These are phyloP conservation scores for Collybia sp. DNA, from an alignment of 768 basidiomycete species.

Conservation along the genomic window DNA sequence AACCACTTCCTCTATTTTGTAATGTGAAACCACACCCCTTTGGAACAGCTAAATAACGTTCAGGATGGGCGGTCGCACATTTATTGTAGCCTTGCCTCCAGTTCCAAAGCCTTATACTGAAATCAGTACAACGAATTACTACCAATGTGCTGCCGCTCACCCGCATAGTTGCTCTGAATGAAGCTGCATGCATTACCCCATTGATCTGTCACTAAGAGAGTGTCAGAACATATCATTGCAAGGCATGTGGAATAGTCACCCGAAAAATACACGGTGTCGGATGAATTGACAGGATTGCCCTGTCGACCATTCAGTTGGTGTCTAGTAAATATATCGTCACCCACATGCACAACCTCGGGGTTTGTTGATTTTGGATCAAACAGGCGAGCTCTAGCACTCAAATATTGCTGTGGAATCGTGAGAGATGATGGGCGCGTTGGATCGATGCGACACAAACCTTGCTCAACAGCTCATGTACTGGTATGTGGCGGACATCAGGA, in stretches of 20 bases:
- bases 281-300: constrained; percentile 80
- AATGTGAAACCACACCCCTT: constrained; percentile 95
- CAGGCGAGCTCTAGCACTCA: constrained; percentile 71
- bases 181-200: constrained; percentile 90
- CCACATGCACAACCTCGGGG: constrained; percentile 61
- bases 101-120: constrained; percentile 74
- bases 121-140: too few relatives aligned
- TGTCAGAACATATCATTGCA: background rate
- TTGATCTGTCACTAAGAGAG: constrained; percentile 65
- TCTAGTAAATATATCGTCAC: constrained; percentile 8
- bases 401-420: constrained; percentile 60
- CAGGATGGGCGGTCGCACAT: background rate
- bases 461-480: constrained; percentile 80
- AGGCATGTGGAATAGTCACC: constrained; percentile 32
- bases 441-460: constrained; percentile 43
- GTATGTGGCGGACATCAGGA: constrained; percentile 72
- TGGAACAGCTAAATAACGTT: constrained; percentile 61
- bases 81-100: constrained; percentile 42
- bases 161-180: constrained; percentile 86
- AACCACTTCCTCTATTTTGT: constrained; percentile 90
- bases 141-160: constrained; percentile 26
- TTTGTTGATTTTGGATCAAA: constrained; percentile 69
- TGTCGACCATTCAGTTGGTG: constrained; percentile 19
- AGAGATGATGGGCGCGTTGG: background rate
- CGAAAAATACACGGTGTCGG: constrained; percentile 94